These are phyloP conservation scores for Ascochyta clinopodiicola DNA, from an alignment of 2,329 filamentous ascomycete genomes.

Conservation along the genomic window DNA sequence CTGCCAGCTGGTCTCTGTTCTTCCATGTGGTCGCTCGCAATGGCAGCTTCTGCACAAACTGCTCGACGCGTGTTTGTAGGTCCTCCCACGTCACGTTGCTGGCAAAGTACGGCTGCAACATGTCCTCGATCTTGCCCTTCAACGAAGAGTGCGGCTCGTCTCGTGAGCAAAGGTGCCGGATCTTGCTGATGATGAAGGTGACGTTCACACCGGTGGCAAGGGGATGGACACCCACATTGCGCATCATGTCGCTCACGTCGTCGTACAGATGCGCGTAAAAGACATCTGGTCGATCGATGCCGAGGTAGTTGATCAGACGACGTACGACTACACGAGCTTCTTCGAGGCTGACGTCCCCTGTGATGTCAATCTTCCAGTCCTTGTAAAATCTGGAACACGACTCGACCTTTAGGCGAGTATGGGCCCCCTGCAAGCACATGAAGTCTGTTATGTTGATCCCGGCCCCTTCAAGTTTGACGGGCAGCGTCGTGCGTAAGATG, in stretches of 20 bases:
- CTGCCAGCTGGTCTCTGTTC: conserved; percentile 27
- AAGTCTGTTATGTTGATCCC: not conserved
- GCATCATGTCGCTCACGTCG: conserved; percentile 18
- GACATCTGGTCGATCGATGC: not conserved
- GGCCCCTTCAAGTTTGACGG: conserved; percentile 13
- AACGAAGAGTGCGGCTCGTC: conserved; percentile 6
- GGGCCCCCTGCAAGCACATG: conserved; percentile 15
- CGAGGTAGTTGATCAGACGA: conserved; percentile 23
- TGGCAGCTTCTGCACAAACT: conserved; percentile 26
- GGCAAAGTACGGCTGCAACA: conserved; percentile 24
- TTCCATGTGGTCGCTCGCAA: conserved; percentile 32
- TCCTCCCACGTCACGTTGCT: conserved; percentile 23
- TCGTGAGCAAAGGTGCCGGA: conserved; percentile 20
- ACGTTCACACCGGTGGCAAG: conserved; percentile 31
- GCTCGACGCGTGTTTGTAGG: conserved; percentile 24
- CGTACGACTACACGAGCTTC: conserved; percentile 33
- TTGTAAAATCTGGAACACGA: conserved; percentile 21
- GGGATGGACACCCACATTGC: conserved; percentile 29
- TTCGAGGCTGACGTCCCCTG: conserved; percentile 27
- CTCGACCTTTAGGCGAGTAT: conserved; percentile 25
- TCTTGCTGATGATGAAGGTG: conserved; percentile 29
- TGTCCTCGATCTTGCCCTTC: conserved; percentile 12
- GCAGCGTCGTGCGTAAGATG: not conserved
- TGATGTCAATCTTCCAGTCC: conserved; percentile 28
- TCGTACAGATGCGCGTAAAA: conserved; percentile 5